Base-by-base conservation (phyloP, 1,139 yeast genomes). In the Saccharomyces hybrid region DNA sequence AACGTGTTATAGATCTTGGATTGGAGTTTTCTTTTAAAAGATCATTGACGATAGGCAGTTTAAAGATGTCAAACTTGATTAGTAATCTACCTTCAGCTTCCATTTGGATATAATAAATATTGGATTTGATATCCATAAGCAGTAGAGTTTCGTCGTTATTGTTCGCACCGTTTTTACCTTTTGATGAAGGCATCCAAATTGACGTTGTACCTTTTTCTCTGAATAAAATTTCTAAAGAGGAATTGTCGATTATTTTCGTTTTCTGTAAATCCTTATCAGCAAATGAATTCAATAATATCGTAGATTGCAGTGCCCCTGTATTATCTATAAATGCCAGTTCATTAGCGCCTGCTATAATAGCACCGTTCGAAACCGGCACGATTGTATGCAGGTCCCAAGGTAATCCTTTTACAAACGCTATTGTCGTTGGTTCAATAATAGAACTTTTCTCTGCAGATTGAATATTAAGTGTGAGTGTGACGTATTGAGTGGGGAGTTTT, bases 241-340 rank as follows among this genome's bases (percentile, higher is more conserved):
- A 56, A 44, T 59, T 61, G 53, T 68, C 69, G 16, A 64, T 54
- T 14, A 64, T 55, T 53, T 64, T 66, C 2, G 65, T 60, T 47
- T 58, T 61, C 47, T 61, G 64, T 21, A 62, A 53, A 27, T 52
- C 55, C 41, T 55, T 58, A 14, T 64, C 60, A n/a, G 67, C 59
- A 53, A 62, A 68, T 11, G 66, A 55, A 49, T 68, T 68, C 19
- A 66, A 44, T 5, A 58, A 48, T 26, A 68, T 62, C 3, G 59
- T 55, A n/a, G 67, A 61, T 53, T 68, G 71, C 24, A 68, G 49
- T 1, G 64, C 64, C 8, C 97, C 97, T 2, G 95, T 84, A 52
- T 88, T 83, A 66, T 90, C 97, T 24, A 90, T 79, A 67, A 88
- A 95, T 16, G 89, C 73, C 14, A 91, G 64, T 61, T 86, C 89